phyloP scores from a whole-genome alignment of 805 yeast genomes.

The Ogataea methylovora region DNA sequence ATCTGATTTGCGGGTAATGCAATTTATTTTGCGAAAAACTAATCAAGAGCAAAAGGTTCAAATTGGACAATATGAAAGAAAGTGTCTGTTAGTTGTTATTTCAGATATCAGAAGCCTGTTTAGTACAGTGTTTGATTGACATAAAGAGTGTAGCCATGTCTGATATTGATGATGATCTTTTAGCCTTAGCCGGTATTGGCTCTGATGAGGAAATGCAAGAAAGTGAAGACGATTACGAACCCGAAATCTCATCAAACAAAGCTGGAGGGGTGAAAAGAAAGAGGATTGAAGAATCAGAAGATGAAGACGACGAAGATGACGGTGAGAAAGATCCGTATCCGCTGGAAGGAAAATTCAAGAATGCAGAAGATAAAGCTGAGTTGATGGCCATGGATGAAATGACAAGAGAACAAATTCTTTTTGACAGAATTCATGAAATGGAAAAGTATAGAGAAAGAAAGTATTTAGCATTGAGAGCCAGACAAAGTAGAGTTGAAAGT shows the following conservation, averaged over 20 bases:
- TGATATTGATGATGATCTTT: conserved; percentile 88
- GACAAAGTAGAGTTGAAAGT: conserved; percentile 38
- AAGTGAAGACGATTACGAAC: conserved; percentile 28
- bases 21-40: too few species aligned
- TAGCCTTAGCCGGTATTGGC: conserved; percentile 86
- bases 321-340: conserved; percentile 76
- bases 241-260: conserved; percentile 20
- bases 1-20: too few species aligned
- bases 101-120: too few species aligned
- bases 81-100: too few species aligned
- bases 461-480: conserved; percentile 77
- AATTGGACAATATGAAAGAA: too few species aligned
- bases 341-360: conserved; percentile 81
- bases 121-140: too few species aligned
- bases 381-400: conserved; percentile 78
- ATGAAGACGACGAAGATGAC: conserved; percentile 28
- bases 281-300: conserved; percentile 26
- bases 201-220: conserved; percentile 34
- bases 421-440: conserved; percentile 88
- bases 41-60: too few species aligned
- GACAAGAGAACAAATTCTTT: conserved; percentile 83
- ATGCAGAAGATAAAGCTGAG: conserved; percentile 65
- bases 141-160: too few species aligned
- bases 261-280: conserved; percentile 13
- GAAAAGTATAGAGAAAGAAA: conserved; percentile 81